Conservation (phyloP, 305 asterid genomes). For the Caryopteris hybrid region DNA sequence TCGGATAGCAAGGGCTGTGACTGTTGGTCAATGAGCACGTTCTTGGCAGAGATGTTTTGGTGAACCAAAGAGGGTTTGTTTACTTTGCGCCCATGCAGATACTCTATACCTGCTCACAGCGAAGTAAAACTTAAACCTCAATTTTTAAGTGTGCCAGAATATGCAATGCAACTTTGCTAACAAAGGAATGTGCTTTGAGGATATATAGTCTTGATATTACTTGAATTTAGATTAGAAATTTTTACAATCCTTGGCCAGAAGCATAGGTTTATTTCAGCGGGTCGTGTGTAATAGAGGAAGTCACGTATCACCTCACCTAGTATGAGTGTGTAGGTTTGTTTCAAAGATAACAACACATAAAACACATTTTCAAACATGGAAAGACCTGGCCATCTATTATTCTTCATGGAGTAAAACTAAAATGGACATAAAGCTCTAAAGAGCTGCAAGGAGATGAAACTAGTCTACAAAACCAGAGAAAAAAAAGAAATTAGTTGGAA, state of each 20-base stretch:
- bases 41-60: slow-evolving; percentile 81
- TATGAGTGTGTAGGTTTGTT: too few relatives aligned
- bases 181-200: not conserved
- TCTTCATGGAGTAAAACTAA: not conserved
- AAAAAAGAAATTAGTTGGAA: not conserved
- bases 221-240: not conserved
- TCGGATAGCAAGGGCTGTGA: slow-evolving; percentile 66
- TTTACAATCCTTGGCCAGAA: not conserved
- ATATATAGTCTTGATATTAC: too few relatives aligned
- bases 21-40: slow-evolving; percentile 59
- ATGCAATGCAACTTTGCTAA: not conserved
- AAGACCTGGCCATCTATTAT: too few relatives aligned
- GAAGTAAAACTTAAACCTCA: not conserved
- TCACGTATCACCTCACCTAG: too few relatives aligned
- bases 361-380: too few relatives aligned
- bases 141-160: not conserved
- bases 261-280: not conserved
- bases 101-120: slow-evolving; percentile 58
- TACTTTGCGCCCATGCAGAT: slow-evolving; percentile 56
- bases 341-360: not conserved
- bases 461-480: too few relatives aligned
- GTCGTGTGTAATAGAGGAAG: too few relatives aligned
- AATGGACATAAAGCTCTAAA: not conserved
- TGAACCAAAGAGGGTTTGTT: slow-evolving; percentile 69
- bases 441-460: not conserved